Base-by-base conservation (phyloP, 2,329 filamentous ascomycete genomes). In the Aspergillus ochraceoroseus region DNA sequence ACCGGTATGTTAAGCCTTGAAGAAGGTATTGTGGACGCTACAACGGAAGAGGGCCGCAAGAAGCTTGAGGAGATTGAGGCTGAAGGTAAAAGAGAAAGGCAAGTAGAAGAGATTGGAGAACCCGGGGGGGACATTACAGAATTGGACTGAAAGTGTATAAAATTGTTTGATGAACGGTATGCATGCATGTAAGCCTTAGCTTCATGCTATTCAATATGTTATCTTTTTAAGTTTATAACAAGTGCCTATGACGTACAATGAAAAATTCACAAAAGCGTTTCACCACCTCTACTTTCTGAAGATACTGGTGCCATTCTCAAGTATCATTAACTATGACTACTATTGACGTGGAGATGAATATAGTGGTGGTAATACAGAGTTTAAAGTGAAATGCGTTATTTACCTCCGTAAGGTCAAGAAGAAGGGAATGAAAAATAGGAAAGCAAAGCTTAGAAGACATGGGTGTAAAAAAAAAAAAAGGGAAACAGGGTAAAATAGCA, bases 1-100 rank as follows among this genome's bases (percentile, higher is more conserved):
- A 87, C 87, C 11, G 87, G 86, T 25, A 90, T 95, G 72, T 67
- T 98, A 51, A 95, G 86, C 62, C 65, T 98, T 35, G 88, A 96
- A 63, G 82, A 95, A 59, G 82, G 94, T 34, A 87, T 98, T 36
- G 94, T 98, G 53, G 92, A 98, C 67, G 87, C 88, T 1, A 98
- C 88, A 31, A 94, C 90, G 2, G 83, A 88, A 59, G 82, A 92
- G 61, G 89, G 89, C 2, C 77, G 83, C 70, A 78, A 82, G 62
- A 81, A 82, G 59, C 73, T 90, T 54, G 83, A 85, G 67, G 79
- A 88, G 51, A 76, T 94, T 45, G 82, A 87, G 62, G 73, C 76
- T 17, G 70, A 77, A 49, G 74, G 55, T 11, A 63, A 55, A 41
- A 55, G 46, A 38, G 56, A 50, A 26, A 46, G 38, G 18, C 34